Percentiles rank a stretch among this genome's conserved stretches.
These are phyloP conservation scores for Pachysandra terminalis DNA, from an alignment of 164 flowering plant genomes.

Conservation along the genomic window DNA sequence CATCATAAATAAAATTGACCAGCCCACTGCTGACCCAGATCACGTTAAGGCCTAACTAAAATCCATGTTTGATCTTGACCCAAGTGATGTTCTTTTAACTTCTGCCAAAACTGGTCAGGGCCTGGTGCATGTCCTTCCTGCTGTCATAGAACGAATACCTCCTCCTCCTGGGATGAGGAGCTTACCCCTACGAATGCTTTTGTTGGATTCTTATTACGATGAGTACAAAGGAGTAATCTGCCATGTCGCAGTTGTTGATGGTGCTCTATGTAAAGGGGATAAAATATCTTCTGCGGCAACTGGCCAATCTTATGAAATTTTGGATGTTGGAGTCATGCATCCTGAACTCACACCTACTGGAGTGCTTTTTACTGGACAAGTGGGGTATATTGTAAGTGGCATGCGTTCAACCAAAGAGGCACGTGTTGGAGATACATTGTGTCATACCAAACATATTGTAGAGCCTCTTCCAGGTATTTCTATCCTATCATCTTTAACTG, in stretches of 20 bases:
- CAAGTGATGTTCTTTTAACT: constrained; percentile 68
- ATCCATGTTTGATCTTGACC: constrained; percentile 92
- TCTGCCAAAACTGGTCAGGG: constrained; percentile 98
- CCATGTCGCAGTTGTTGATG: constrained; percentile 98
- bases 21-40: constrained; percentile 97
- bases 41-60: constrained; percentile 85
- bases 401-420: constrained; percentile 98
- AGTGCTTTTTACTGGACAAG: constrained; percentile 86
- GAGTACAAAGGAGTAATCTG: constrained; percentile 97
- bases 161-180: constrained; percentile 74
- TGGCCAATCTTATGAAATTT: constrained; percentile 70
- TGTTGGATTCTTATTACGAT: constrained; percentile 93
- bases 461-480: constrained; percentile 84
- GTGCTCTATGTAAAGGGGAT: constrained; percentile 75
- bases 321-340: constrained; percentile 94
- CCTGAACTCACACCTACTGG: constrained; percentile 91
- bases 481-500: not conserved
- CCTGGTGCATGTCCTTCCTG: constrained; percentile 91
- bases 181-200: constrained; percentile 78
- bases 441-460: constrained; percentile 43
- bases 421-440: constrained; percentile 87
- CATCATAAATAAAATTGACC: constrained; percentile 91
- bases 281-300: constrained; percentile 86
- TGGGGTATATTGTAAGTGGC: constrained; percentile 89
- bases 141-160: constrained; percentile 90